Base-by-base conservation (phyloP, 2,329 filamentous ascomycete genomes). In the Trichoderma citrinoviride region DNA sequence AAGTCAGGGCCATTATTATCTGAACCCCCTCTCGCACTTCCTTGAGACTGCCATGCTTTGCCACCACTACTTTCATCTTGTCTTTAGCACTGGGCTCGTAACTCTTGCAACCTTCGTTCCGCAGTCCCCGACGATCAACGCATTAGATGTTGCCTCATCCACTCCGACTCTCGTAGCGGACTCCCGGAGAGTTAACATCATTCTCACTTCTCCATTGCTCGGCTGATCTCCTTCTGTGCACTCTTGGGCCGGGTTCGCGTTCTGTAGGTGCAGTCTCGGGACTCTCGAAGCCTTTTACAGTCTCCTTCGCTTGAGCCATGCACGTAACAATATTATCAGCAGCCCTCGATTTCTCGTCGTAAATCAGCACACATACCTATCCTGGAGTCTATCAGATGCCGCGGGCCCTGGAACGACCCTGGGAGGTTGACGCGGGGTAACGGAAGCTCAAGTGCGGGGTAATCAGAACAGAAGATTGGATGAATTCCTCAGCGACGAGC, bases 1-100 rank as follows among this genome's bases (percentile, higher is more conserved):
- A 70, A 1, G n/a, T 57, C 62, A 14, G 50, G 17, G n/a, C 68
- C 69, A 5, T 68, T 47, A 7, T 49, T 64, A n/a, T 70, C 61
- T 33, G 50, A 7, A 67, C 55, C 1, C 67, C 61, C 49, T 62
- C 33, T 33, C 29, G 37, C n/a, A 70, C 14, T 19, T 65, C 54
- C 1, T 64, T 43, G n/a, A 23, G 50, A 61, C 7, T 58, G 53
- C 67, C 64, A 67, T 10, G 62, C 47, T 37, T 66, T 62, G 53
- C 44, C 19, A 65, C 55, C 5, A 63, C 61, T n/a, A 53, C 44
- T 55, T 69, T 66, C 50, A 69, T 69, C 21, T 46, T 41, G 2
- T 53, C n/a, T 10, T 64, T 53, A 4, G 67, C 54, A 21, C 37
- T 57, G 23, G 19, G 37, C 33, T 43, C 46, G n/a, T 43, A 56